Base-by-base conservation (phyloP, 306 rosid species). In the Dalbergia cochinchinensis region DNA sequence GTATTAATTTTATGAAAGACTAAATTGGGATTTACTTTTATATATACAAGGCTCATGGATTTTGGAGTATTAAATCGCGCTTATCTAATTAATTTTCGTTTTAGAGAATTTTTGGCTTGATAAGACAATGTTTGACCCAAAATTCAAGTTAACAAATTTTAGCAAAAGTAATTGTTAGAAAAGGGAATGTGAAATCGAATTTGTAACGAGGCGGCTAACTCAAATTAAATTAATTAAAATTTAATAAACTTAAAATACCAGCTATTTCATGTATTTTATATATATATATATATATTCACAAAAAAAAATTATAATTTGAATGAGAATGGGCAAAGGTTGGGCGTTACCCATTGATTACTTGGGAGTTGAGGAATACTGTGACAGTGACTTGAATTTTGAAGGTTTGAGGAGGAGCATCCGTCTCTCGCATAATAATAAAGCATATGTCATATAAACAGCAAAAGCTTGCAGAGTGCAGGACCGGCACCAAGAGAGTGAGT, bases 321-420 rank as follows among this genome's bases (percentile, higher is more conserved):
- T 20, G 22, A 1, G 22, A 20, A 20, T 20, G 22, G 22, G 22
- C 22, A 20, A 20, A 20, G 22, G 22, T 20, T 20, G n/a, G n/a
- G n/a, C n/a, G n/a, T n/a, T n/a, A n/a, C n/a, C n/a, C n/a, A n/a
- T n/a, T n/a, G 22, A 20, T 0, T 20, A 20, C 1, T 20, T 20
- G 22, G 22, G 1, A 20, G 22, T 20, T 20, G 22, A 20, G 22
- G 22, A 20, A 20, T 20, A 20, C 1, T 20, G 22, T 20, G 22
- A 20, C 1, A 20, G 60, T 47, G 35, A 48, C 4, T 57, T 22
- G 57, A 51, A 61, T 20, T 6, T 6, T 53, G 82, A 69, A 78
- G 77, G 31, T 78, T 78, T 71, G 9, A 69, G 82, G 70, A 69
- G 41, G 41, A 37, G 41, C 41, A 37, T 6, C 41, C 5, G 5